Base-by-base conservation (phyloP, 106 monocot species). In the Platanthera zijinensis region DNA sequence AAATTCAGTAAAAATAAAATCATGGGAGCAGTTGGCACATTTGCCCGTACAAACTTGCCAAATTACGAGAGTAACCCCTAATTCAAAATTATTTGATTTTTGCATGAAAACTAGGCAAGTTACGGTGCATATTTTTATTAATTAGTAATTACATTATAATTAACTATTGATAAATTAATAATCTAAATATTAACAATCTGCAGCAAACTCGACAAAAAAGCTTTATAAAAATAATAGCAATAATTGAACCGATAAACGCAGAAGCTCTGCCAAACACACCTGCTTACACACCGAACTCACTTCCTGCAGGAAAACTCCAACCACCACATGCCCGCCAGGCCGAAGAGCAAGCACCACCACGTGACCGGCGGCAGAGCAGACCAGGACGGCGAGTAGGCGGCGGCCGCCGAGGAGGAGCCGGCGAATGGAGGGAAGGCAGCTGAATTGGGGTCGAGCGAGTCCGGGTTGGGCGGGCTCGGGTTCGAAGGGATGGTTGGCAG, bases 391-490 rank as follows among this genome's bases (percentile, higher is more conserved):
- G 50, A 39, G 61, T 25, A 18, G 18, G 78, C 64, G 11, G 71
- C 54, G 21, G 76, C 79, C 0, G 75, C 46, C 10, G 69, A n/a
- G 52, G 78, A 52, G 75, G 73, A 71, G 48, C 76, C 73, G 11
- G 79, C 69, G 49, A 78, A 77, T 32, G 82, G 52, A 3, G 86
- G 84, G 2, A 84, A 59, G 46, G 78, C n/a, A 14, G 77, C 80
- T 1, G 80, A 84, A 52, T 84, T 61, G 19, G 86, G 86, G 50
- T 74, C 57, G 11, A 82, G 18, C 3, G 51, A 49, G 71, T 89
- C 89, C 8, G 89, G 89, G 74, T 87, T 80, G 5, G 86, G 86
- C 7, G 86, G 86, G 80, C 84, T 87, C 47, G 71, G 89, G 72
- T 75, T 89, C 2, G 89, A 82, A 0, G 86, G 84, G 50, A 86